Conservation (phyloP, 345 rosid genomes). For the Eucalyptus melliodora region DNA sequence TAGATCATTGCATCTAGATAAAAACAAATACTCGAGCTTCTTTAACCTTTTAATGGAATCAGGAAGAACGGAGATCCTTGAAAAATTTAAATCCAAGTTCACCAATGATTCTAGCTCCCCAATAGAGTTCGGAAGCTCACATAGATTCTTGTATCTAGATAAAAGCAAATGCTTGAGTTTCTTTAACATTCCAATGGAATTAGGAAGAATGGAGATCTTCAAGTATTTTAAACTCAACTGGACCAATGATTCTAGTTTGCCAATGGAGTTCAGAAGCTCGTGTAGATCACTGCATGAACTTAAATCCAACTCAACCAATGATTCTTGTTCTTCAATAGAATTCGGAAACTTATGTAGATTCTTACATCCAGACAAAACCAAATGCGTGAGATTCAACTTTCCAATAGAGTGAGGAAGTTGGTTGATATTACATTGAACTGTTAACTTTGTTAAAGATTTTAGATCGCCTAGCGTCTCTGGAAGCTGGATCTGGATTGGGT, state of each 20-base stretch:
- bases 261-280: not conserved
- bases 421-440: rapidly evolving
- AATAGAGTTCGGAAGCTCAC: rapidly evolving
- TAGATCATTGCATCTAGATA: rapidly evolving
- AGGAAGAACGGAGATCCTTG: rapidly evolving
- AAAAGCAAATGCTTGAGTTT: rapidly evolving
- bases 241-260: not conserved
- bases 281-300: rapidly evolving
- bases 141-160: rapidly evolving
- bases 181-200: too few species aligned
- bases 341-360: rapidly evolving
- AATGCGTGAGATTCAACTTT: not conserved
- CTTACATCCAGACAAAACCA: rapidly evolving
- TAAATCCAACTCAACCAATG: too few species aligned
- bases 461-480: not conserved
- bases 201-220: rapidly evolving
- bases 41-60: too few species aligned
- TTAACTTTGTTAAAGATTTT: not conserved
- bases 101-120: too few species aligned
- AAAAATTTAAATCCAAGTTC: rapidly evolving
- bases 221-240: rapidly evolving
- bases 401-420: not conserved
- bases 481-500: rapidly evolving
- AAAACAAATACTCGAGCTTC: rapidly evolving
- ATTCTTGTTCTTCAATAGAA: too few species aligned